A percentile compares a stretch with the other conserved stretches of the same genome.
phyloP scores from a whole-genome alignment of 2,329 filamentous ascomycete genomes.

The Fusarium anguioides region DNA sequence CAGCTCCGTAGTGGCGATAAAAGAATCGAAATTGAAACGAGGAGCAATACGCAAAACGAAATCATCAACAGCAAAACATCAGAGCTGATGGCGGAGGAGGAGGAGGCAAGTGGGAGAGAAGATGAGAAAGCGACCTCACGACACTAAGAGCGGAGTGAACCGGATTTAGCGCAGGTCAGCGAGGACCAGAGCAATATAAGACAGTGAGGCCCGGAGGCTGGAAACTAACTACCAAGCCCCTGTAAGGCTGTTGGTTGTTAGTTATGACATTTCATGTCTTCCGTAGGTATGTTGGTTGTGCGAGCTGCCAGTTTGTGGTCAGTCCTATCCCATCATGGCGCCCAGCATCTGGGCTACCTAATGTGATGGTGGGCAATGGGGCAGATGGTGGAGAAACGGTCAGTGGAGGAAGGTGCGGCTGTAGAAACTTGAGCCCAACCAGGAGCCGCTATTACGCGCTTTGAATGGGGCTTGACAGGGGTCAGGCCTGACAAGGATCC shows the following conservation, averaged over 20 bases:
- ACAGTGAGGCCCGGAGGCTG: slow-evolving; percentile 4
- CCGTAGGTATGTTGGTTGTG: slow-evolving; percentile 12
- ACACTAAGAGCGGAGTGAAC: slow-evolving; percentile 2
- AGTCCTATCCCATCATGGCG: background rate
- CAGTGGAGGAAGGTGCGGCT: slow-evolving; percentile 11
- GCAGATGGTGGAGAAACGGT: slow-evolving; percentile 3
- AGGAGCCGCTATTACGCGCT: slow-evolving; percentile 8
- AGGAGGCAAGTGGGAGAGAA: background rate
- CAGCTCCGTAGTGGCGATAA: too few species aligned
- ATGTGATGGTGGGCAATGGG: slow-evolving; percentile 14
- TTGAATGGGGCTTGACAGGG: slow-evolving; percentile 7
- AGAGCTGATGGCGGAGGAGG: background rate
- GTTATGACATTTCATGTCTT: background rate
- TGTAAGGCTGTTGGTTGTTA: background rate
- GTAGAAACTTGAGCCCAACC: slow-evolving; percentile 6
- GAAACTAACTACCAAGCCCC: background rate
- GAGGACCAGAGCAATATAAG: slow-evolving; percentile 11
- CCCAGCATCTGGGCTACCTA: background rate
- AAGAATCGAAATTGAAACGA: background rate
- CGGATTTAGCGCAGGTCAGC: slow-evolving; percentile 1
- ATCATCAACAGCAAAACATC: background rate
- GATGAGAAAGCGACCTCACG: background rate
- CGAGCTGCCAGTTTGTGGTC: slow-evolving; percentile 1
- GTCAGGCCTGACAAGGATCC: background rate
- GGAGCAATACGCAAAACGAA: background rate